Percentiles rank a stretch among this genome's conserved stretches.
Evolutionary conservation across 192 early-diverging fungal genomes (phyloP).

Genomic region (Pilobolus umbonatus): DNA sequence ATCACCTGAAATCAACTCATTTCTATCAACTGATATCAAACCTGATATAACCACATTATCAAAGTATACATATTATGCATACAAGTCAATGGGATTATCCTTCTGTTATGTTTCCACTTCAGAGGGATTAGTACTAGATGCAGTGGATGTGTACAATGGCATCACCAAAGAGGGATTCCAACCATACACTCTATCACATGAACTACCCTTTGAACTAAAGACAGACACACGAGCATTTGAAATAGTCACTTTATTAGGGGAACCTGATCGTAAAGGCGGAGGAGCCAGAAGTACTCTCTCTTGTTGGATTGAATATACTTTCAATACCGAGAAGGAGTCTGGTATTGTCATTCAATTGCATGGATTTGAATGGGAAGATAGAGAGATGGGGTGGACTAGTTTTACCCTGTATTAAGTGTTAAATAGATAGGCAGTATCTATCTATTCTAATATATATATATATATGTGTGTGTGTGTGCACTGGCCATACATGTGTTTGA

Average conservation of each 20-base stretch:
- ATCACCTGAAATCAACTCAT: neutral
- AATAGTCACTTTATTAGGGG: slow-evolving; percentile 36
- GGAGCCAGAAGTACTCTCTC: slow-evolving; percentile 37
- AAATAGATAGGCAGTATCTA: too few species aligned
- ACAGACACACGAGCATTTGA: slow-evolving; percentile 32
- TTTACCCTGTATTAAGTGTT: slow-evolving; percentile 18
- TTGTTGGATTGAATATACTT: slow-evolving; percentile 46
- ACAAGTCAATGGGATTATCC: slow-evolving; percentile 35
- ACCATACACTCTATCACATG: slow-evolving; percentile 9
- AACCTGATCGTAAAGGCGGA: slow-evolving; percentile 43
- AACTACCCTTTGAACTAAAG: slow-evolving; percentile 24
- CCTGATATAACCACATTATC: slow-evolving; percentile 33
- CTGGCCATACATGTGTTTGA: too few species aligned
- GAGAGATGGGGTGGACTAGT: slow-evolving; percentile 38
- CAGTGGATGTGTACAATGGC: slow-evolving; percentile 41
- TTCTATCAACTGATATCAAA: slow-evolving; percentile 8
- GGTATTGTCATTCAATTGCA: slow-evolving; percentile 40
- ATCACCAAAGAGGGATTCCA: slow-evolving; percentile 34
- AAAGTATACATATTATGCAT: slow-evolving; percentile 39
- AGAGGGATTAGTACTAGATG: slow-evolving; percentile 25
- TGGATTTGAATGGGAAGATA: slow-evolving; percentile 46
- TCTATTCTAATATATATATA: too few species aligned
- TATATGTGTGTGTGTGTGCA: too few species aligned
- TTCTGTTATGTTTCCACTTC: slow-evolving; percentile 32
- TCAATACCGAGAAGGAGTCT: slow-evolving; percentile 4